Conservation (phyloP, 176 grass and related monocot genomes). For the Luzula sylvatica region DNA sequence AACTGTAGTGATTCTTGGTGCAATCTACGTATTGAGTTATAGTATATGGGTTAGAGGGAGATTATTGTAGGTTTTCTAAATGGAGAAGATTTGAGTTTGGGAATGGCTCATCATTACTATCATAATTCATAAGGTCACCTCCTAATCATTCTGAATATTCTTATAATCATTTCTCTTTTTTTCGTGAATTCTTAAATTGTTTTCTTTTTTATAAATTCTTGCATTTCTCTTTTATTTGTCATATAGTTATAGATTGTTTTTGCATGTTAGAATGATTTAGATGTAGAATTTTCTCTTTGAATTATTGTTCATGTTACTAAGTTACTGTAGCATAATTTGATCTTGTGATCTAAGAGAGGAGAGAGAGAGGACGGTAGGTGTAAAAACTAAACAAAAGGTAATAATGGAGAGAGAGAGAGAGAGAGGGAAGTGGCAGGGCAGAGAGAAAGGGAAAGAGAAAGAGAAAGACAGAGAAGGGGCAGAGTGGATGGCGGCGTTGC, state of each 20-base stretch:
- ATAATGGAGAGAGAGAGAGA: conserved; percentile 11
- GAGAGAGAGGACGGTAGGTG: conserved; percentile 12
- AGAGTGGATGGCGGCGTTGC: conserved; percentile 26
- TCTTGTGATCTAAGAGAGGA: too few species aligned
- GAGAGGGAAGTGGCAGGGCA: neutral
- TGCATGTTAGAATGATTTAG: too few species aligned
- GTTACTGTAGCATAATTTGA: too few species aligned
- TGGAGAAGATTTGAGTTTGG: neutral
- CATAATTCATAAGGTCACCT: conserved; percentile 18
- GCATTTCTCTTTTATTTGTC: too few species aligned
- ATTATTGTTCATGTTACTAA: too few species aligned
- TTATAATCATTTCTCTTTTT: conserved; percentile 7
- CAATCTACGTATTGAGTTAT: neutral
- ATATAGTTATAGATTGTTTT: too few species aligned
- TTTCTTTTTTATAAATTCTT: too few species aligned
- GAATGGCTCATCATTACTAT: conserved; percentile 11
- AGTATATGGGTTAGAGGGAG: neutral
- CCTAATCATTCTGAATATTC: conserved; percentile 24
- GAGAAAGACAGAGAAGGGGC: neutral
- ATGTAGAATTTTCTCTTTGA: too few species aligned
- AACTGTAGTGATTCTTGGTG: neutral
- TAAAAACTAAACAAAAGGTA: conserved; percentile 11
- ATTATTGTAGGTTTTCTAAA: neutral
- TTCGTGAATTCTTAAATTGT: neutral
- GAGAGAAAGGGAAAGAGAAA: neutral